These are phyloP conservation scores for Pholiota conissans DNA, from an alignment of 768 basidiomycete species.

Conservation along the genomic window DNA sequence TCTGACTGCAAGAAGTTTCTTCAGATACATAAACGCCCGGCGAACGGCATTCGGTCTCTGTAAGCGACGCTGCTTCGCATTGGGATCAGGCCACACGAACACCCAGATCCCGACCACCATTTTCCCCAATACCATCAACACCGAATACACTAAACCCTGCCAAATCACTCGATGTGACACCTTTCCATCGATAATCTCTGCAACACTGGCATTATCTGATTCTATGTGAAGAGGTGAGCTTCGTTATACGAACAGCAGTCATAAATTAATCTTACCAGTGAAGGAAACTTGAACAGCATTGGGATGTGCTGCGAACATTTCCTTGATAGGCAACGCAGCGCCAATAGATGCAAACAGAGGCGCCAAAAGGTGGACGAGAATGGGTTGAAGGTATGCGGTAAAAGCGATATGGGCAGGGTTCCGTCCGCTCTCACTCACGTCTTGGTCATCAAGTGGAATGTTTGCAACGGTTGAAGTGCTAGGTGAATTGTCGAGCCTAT, in stretches of 20 bases:
- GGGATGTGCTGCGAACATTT: slow-evolving; percentile 39
- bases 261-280: neutral
- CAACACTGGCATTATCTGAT: neutral
- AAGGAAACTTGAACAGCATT: neutral
- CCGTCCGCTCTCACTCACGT: neutral
- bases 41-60: neutral
- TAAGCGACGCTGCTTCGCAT: neutral
- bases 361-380: slow-evolving; percentile 44
- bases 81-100: slow-evolving; percentile 30
- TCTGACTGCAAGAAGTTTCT: no score
- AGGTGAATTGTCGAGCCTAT: neutral
- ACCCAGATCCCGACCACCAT: slow-evolving; percentile 46
- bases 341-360: slow-evolving; percentile 71
- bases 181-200: neutral
- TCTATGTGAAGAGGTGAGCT: neutral
- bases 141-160: slow-evolving; percentile 55
- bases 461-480: neutral
- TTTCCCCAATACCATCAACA: slow-evolving; percentile 61
- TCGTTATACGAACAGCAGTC: neutral
- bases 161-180: slow-evolving; percentile 37
- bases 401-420: slow-evolving; percentile 27
- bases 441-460: neutral
- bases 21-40: no score
- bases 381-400: slow-evolving; percentile 33
- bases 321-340: slow-evolving; percentile 47